phyloP scores from a whole-genome alignment of 73 alveolate genomes.

The Symbiodinium natans region DNA sequence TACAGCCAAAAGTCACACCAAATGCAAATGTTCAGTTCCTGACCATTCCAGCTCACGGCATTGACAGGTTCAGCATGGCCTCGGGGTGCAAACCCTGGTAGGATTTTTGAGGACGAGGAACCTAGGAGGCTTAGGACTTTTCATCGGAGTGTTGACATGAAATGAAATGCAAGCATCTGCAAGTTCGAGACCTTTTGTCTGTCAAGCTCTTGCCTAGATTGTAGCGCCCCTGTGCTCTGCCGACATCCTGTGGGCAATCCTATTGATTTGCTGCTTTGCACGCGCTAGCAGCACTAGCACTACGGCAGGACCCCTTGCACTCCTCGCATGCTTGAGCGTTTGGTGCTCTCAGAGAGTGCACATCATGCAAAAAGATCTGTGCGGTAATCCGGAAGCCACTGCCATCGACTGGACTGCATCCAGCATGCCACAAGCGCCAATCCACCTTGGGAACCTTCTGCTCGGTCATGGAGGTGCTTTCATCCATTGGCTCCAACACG shows the following conservation, averaged over 20 bases:
- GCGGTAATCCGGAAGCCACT: constrained; percentile 15
- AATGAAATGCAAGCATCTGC: no score
- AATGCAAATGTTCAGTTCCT: not conserved
- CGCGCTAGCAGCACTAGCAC: not conserved
- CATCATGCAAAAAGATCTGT: constrained; percentile 37
- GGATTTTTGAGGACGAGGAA: no score
- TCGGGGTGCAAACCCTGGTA: no score
- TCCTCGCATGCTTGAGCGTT: not conserved
- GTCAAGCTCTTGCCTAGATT: no score
- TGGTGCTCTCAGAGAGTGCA: not conserved
- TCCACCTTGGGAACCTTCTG: constrained; percentile 15
- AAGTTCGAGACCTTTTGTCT: no score
- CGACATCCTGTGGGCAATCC: no score
- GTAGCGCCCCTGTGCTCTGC: no score
- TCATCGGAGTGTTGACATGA: no score
- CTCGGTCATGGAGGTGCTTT: not conserved
- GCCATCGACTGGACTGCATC: constrained; percentile 55
- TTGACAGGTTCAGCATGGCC: constrained; percentile 25
- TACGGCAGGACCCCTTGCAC: no score
- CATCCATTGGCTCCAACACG: constrained; percentile 11
- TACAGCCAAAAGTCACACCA: no score
- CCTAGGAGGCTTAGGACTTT: no score
- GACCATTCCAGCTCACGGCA: constrained; percentile 64
- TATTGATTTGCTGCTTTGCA: no score
- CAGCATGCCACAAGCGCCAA: constrained; percentile 93